These are phyloP conservation scores for Forsythia viridissima DNA, from an alignment of 257 asterid genomes.

Conservation along the genomic window DNA sequence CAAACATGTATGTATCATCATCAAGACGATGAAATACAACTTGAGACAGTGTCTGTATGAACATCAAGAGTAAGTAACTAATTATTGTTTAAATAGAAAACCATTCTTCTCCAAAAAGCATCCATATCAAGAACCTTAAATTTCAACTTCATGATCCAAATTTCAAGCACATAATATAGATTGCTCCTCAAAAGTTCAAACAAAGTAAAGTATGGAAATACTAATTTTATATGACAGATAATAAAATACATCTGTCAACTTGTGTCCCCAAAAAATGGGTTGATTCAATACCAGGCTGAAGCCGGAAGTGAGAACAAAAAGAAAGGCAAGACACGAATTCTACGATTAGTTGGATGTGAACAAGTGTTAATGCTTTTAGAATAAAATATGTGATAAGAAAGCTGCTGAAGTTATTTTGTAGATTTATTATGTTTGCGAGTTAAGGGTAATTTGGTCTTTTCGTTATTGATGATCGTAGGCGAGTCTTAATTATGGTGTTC, in stretches of 20 bases:
- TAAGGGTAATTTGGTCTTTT: neutral
- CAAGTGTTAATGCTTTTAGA: neutral
- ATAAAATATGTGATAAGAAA: neutral
- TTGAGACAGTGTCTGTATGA: constrained; percentile 83
- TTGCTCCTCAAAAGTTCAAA: neutral
- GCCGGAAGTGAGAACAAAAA: neutral
- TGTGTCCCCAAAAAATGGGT: neutral
- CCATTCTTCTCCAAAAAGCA: neutral
- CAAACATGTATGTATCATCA: constrained; percentile 79
- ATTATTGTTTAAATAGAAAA: neutral
- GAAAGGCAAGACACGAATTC: neutral
- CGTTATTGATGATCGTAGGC: neutral
- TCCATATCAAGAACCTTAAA: neutral
- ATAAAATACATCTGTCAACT: neutral
- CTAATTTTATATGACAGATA: neutral
- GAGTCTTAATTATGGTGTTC: neutral
- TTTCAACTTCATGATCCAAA: constrained; percentile 3
- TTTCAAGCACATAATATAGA: neutral
- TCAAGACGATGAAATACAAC: constrained; percentile 87
- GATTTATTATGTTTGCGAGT: neutral
- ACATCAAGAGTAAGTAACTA: constrained; percentile 20
- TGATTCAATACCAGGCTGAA: neutral
- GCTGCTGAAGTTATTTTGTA: neutral
- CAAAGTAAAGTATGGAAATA: neutral
- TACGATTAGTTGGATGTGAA: neutral